These are phyloP conservation scores for Coprinopsis marcescibilis DNA, from an alignment of 768 basidiomycete species.

Conservation along the genomic window DNA sequence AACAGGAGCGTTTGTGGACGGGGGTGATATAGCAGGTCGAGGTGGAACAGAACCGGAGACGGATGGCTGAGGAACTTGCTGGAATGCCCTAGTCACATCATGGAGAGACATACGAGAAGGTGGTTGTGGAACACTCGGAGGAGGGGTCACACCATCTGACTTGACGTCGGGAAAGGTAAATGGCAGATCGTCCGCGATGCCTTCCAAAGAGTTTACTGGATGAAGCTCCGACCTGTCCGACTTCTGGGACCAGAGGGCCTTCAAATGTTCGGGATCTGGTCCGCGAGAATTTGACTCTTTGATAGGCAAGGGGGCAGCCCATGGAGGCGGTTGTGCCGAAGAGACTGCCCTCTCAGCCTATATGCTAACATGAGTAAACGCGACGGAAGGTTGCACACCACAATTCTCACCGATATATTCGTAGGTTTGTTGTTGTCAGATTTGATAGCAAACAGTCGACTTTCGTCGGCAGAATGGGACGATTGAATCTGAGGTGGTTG, in stretches of 20 bases:
- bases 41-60: constrained; percentile 41
- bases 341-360: constrained; percentile 40
- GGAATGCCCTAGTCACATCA: constrained; percentile 83
- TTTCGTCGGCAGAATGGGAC: not conserved
- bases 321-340: constrained; percentile 39
- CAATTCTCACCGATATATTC: constrained; percentile 49
- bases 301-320: constrained; percentile 49
- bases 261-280: constrained; percentile 81
- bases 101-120: constrained; percentile 75
- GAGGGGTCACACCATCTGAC: constrained; percentile 77
- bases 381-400: constrained; percentile 9
- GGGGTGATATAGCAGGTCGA: constrained; percentile 48
- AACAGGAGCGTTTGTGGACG: constrained; percentile 40
- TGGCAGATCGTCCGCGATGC: constrained; percentile 79
- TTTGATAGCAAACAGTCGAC: not conserved
- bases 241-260: constrained; percentile 78
- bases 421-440: constrained; percentile 44
- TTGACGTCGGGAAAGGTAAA: constrained; percentile 83
- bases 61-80: constrained; percentile 69
- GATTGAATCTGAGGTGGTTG: not conserved
- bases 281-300: constrained; percentile 67
- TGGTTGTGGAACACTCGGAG: constrained; percentile 41
- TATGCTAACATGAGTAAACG: constrained; percentile 1
- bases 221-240: constrained; percentile 63
- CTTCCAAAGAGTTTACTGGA: constrained; percentile 75